Evolutionary conservation across 73 alveolate species (phyloP).

Genomic region (Stentor roeselii): DNA sequence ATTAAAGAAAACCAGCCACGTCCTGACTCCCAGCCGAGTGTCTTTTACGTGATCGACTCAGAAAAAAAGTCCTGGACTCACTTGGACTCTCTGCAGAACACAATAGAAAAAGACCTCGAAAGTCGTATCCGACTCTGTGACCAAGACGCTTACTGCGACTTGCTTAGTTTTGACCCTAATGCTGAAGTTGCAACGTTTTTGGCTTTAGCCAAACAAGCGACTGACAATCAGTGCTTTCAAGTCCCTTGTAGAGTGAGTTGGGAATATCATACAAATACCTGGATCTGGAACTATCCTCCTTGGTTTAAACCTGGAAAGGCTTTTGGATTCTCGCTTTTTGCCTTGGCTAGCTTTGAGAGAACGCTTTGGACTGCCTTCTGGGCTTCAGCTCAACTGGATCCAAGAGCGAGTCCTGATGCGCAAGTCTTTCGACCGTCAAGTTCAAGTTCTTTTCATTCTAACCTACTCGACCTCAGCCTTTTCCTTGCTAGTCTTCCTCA

Average conservation of each 20-base stretch:
- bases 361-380: background rate
- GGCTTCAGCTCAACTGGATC: background rate
- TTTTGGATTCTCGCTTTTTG: background rate
- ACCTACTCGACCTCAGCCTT: too few relatives aligned
- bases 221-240: background rate
- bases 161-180: background rate
- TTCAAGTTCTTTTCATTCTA: too few relatives aligned
- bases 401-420: background rate
- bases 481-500: too few relatives aligned
- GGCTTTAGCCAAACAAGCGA: background rate
- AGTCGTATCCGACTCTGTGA: background rate
- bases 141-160: background rate
- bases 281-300: background rate
- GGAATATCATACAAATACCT: background rate
- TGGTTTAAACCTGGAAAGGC: background rate
- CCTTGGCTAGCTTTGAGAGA: background rate
- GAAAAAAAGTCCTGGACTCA: background rate
- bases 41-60: background rate
- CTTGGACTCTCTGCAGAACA: background rate
- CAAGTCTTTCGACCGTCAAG: too few relatives aligned
- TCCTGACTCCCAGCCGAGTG: background rate
- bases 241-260: background rate
- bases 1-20: background rate
- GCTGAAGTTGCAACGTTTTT: background rate
- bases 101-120: background rate